Evolutionary conservation across 257 asterid genomes (phyloP), one percentile per base, ranked within the genome.

Genomic region (Leonotis leonurus): DNA sequence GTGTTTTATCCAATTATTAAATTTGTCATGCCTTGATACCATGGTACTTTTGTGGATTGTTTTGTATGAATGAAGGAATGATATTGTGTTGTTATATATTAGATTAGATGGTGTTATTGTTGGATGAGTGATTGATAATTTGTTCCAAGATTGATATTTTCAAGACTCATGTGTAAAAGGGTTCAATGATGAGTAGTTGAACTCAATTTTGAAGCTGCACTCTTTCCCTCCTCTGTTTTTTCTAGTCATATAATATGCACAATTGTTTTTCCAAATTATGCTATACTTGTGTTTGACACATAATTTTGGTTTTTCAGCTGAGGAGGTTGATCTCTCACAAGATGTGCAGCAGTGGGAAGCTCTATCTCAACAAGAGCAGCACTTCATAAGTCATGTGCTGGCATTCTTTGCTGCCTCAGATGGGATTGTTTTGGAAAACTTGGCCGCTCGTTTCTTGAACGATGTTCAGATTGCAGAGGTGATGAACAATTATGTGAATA

Each of bases 391-490:
- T 58, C 96, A 89, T 37, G 79, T 89, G 21, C 71, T 86, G 52
- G 90, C 93, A 30, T 89, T 84, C 73, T 89, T 89, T 29, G 96
- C 96, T 21, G 81, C 95, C 7, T 86, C 94, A 21, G 94, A 89
- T 69, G 95, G 95, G 67, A 89, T 86, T 39, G 95, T 89, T 26
- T 53, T 89, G 81, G 90, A 86, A 74, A 86, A 89, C 74, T 76
- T 89, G 74, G 94, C 93, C 30, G 87, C 84, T 33, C 78, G 96
- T 17, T 89, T 89, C 73, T 25, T 84, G 26, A 84, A 79, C 44
- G 96, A 86, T 52, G 79, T 86, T 50, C 96, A 89, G 69, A 77
- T 89, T 59, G 77, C 92, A 7, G 94, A 89, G 96, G 95, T 88
- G 56, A 70, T 55, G 10, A 37, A 41, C 41, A 14, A 14, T 1